These are phyloP conservation scores for Acacia crassicarpa DNA, from an alignment of 306 rosid genomes.

Conservation along the genomic window DNA sequence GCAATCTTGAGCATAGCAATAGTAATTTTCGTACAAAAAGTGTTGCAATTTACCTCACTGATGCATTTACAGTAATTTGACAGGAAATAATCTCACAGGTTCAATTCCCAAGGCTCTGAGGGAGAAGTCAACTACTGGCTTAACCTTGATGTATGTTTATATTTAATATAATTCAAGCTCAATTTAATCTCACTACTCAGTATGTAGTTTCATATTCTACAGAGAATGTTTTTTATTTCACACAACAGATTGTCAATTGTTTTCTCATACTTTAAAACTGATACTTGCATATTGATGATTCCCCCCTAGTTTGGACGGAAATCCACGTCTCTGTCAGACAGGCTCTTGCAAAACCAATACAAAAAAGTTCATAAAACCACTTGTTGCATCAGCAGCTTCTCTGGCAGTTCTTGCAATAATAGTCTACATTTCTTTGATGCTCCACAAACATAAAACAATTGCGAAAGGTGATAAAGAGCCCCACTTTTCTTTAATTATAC, in stretches of 20 bases:
- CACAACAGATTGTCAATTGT: neutral
- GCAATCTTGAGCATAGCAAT: neutral
- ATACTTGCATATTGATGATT: neutral
- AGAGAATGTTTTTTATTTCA: neutral
- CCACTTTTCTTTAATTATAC: neutral
- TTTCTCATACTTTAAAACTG: neutral
- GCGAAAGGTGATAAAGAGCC: neutral
- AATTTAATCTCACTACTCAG: neutral
- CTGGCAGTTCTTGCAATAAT: neutral
- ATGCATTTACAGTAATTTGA: slow-evolving; percentile 1
- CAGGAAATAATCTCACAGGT: slow-evolving; percentile 6
- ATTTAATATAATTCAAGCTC: neutral
- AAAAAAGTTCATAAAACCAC: neutral
- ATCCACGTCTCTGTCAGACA: neutral
- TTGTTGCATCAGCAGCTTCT: slow-evolving; percentile 12
- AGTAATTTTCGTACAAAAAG: neutral
- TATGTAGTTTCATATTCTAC: neutral
- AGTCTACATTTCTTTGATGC: neutral
- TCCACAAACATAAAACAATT: slow-evolving; percentile 9
- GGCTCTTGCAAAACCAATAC: slow-evolving; percentile 2
- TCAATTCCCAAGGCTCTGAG: neutral
- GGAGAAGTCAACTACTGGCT: neutral
- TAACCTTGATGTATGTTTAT: slow-evolving; percentile 15
- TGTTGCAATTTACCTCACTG: neutral
- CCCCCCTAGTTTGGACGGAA: slow-evolving; percentile 3